Conservation (phyloP, 345 rosid genomes). For the Eutrema yunnanense region DNA sequence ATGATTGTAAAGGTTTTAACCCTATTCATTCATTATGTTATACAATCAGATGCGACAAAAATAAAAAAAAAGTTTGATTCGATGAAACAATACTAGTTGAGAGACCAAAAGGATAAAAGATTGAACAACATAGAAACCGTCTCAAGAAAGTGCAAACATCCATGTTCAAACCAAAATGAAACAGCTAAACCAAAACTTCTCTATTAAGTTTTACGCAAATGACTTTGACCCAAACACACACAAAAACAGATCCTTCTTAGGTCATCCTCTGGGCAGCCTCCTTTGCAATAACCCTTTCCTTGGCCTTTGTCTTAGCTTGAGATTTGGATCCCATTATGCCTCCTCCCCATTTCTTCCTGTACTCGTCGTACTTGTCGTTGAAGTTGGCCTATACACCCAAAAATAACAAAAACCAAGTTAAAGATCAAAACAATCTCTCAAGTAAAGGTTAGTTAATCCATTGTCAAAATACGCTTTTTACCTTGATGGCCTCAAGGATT, state of each 20-base stretch:
- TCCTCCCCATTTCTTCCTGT: constrained; percentile 84
- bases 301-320: constrained; percentile 67
- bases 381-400: constrained; percentile 47
- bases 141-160: not conserved
- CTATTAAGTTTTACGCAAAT: constrained; percentile 16
- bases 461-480: not conserved
- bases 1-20: no score
- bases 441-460: not conserved
- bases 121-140: not conserved
- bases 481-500: constrained; percentile 78
- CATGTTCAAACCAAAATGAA: not conserved
- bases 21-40: no score
- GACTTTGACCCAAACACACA: not conserved
- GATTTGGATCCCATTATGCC: constrained; percentile 85
- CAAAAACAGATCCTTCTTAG: constrained; percentile 1
- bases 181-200: constrained; percentile 23
- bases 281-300: constrained; percentile 60
- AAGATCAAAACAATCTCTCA: not conserved
- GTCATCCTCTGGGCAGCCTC: constrained; percentile 71
- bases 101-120: not conserved
- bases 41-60: no score
- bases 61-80: not conserved
- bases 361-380: constrained; percentile 69
- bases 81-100: not conserved
- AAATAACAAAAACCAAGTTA: not conserved